Percentiles rank a stretch among this genome's conserved stretches.
These are phyloP conservation scores for Terfezia boudieri DNA, from an alignment of 495 filamentous ascomycete species.

Conservation along the genomic window DNA sequence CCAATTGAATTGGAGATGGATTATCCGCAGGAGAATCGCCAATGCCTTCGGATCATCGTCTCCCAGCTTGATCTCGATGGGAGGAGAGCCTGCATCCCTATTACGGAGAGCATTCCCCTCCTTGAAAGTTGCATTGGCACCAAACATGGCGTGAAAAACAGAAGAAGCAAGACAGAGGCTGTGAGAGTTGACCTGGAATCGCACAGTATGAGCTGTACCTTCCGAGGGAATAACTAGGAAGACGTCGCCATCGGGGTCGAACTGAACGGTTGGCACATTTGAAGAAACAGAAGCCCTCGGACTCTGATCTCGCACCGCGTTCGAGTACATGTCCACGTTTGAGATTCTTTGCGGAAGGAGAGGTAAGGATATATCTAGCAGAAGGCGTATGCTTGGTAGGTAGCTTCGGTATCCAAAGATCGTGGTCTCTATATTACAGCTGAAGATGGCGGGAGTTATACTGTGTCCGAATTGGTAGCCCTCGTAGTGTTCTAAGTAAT, in stretches of 20 bases:
- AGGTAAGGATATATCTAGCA: no score
- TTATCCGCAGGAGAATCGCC: background rate
- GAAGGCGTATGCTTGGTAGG: no score
- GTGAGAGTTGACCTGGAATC: background rate
- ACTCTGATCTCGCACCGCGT: no score
- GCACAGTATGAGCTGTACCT: background rate
- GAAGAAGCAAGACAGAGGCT: background rate
- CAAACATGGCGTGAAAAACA: background rate
- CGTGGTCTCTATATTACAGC: no score
- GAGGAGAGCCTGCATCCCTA: background rate
- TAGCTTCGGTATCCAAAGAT: no score
- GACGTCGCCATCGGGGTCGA: background rate
- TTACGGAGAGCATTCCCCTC: background rate
- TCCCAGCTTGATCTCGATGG: background rate
- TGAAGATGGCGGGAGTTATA: no score
- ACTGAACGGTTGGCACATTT: background rate
- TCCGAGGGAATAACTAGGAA: background rate
- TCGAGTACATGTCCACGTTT: no score
- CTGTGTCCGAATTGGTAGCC: no score
- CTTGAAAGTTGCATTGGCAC: background rate
- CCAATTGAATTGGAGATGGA: background rate
- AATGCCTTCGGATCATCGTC: background rate
- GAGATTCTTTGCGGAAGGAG: no score
- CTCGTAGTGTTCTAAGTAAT: no score
- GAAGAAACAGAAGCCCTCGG: background rate